Percentiles rank a stretch among this genome's conserved stretches.
Evolutionary conservation across 2,329 filamentous ascomycete genomes (phyloP).

Genomic region (Rasamsonia emersonii): DNA sequence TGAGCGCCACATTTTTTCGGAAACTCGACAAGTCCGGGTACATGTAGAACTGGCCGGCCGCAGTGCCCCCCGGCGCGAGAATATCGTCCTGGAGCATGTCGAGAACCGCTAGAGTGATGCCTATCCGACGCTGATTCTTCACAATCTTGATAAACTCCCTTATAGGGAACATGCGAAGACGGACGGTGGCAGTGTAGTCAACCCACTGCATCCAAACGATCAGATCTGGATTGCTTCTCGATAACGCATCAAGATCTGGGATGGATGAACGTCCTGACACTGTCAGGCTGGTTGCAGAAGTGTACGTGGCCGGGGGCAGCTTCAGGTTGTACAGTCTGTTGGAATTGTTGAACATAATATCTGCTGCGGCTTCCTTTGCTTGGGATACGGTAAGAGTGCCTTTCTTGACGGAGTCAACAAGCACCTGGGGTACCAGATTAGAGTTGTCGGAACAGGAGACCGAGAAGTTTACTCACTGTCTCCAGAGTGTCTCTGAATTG

Average conservation of each 20-base stretch:
- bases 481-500: constrained; percentile 66
- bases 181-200: constrained; percentile 64
- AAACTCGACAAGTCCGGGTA: constrained; percentile 59
- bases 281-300: too few relatives aligned
- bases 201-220: constrained; percentile 70
- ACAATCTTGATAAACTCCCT: constrained; percentile 45
- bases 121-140: constrained; percentile 41
- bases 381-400: constrained; percentile 53
- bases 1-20: constrained; percentile 47
- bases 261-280: constrained; percentile 4
- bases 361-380: constrained; percentile 55
- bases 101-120: constrained; percentile 56
- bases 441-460: too few relatives aligned
- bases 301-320: constrained; percentile 19
- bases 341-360: constrained; percentile 68
- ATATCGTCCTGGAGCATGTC: constrained; percentile 61
- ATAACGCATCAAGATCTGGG: constrained; percentile 37
- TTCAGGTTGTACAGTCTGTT: constrained; percentile 64
- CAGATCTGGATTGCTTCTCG: constrained; percentile 42
- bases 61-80: constrained; percentile 42
- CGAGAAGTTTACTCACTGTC: constrained; percentile 39
- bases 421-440: constrained; percentile 37
- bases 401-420: constrained; percentile 58
- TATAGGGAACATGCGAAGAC: constrained; percentile 60
- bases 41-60: constrained; percentile 59